Base-by-base conservation (phyloP, 2,329 filamentous ascomycete species). In the Fusarium acutatum region DNA sequence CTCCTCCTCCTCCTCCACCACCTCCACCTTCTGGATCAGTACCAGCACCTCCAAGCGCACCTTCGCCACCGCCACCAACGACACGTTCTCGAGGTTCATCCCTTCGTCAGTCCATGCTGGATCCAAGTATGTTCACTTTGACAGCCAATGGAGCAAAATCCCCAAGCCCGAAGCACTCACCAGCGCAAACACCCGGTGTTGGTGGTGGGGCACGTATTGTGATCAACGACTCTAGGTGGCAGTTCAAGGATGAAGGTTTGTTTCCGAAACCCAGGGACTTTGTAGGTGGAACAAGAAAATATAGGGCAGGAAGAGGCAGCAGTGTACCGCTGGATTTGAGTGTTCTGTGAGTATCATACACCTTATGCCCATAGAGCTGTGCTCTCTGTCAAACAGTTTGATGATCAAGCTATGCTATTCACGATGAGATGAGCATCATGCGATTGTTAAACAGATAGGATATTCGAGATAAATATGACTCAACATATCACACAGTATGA, bases 251-350 rank as follows among this genome's bases (percentile, higher is more conserved):
- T 52, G 96, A 98, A 77, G 89, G 87, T 40, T 87, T 93, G 75
- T 87, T 98, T 52, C 96, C 96, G 0, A 96, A 95, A 77, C 96
- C 96, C 28, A 88, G 96, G 78, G 91, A 93, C 4, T 98, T 97
- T 79, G 83, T 87, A 4, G 93, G 92, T n/a, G 90, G 89, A 7
- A 84, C 88, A 26, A 95, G 93, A 81, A 91, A 90, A 80, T 99
- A 98, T 82, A 88, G 96, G 71, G 96, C 96, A 40, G 96, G 96
- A 14, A 89, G 96, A 80, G 96, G 95, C 37, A 98, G 95, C 84
- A 98, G 94, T 85, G 95, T 98, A 75, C 96, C 96, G 35, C 85
- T 98, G 77, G 94, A 98, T 85, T 83, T 99, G 79, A 90, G 86
- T 74, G 86, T 88, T 20, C 87, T 92, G 28, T 82, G 67, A 77